Evolutionary conservation across 495 filamentous ascomycete genomes (phyloP).

Genomic region (Viridothelium virens): DNA sequence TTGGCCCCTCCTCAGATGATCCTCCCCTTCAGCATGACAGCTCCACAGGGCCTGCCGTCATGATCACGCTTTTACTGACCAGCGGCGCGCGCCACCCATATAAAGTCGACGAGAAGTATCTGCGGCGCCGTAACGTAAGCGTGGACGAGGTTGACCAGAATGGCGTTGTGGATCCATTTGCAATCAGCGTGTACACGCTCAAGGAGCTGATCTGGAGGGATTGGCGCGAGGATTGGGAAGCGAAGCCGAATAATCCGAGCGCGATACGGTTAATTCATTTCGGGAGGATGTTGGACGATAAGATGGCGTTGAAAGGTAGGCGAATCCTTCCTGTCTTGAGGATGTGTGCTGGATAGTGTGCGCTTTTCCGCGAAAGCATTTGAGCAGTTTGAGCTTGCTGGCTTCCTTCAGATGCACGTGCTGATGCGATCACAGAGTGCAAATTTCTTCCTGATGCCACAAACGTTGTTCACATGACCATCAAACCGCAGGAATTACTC

Average conservation of each 20-base stretch:
- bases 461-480: constrained; percentile 90
- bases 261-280: constrained; percentile 83
- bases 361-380: not conserved
- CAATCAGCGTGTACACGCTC: constrained; percentile 81
- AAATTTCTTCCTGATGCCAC: constrained; percentile 56
- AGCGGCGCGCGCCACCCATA: constrained; percentile 79
- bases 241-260: constrained; percentile 70
- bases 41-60: constrained; percentile 29
- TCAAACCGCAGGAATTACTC: constrained; percentile 78
- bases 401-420: not conserved
- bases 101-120: constrained; percentile 77
- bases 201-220: constrained; percentile 88
- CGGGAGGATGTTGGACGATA: constrained; percentile 81
- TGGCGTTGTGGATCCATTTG: constrained; percentile 64
- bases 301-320: constrained; percentile 65
- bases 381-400: not conserved
- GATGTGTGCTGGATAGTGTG: not conserved
- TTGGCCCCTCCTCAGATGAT: constrained; percentile 35
- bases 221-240: constrained; percentile 87
- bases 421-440: not conserved
- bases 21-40: constrained; percentile 23
- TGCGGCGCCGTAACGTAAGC: constrained; percentile 66
- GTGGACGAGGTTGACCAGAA: constrained; percentile 9
- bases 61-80: constrained; percentile 69
- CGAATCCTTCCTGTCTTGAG: not conserved